These are phyloP conservation scores for Phytophthora hybrid DNA, from an alignment of 352 stramenopile species.

Conservation along the genomic window DNA sequence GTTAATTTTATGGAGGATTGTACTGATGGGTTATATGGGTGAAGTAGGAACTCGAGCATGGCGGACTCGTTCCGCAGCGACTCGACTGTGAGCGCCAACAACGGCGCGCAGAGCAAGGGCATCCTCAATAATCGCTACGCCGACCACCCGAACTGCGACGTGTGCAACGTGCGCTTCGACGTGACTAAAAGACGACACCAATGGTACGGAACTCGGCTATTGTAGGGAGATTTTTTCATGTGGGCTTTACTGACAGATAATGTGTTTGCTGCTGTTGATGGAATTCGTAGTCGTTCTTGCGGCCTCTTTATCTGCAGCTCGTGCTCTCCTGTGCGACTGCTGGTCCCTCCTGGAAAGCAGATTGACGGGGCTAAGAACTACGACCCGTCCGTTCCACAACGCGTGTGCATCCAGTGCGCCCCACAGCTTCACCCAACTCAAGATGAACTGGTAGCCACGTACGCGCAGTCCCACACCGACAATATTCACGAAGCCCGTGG, in stretches of 20 bases:
- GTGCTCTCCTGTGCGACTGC: slow-evolving; percentile 57
- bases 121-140: slow-evolving; percentile 74
- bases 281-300: slow-evolving; percentile 42
- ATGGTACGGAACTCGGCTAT: slow-evolving; percentile 38
- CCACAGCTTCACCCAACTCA: slow-evolving; percentile 58
- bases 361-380: slow-evolving; percentile 61
- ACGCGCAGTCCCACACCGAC: slow-evolving; percentile 47
- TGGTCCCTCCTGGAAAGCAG: slow-evolving; percentile 54
- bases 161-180: slow-evolving; percentile 67
- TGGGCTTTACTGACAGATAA: slow-evolving; percentile 1
- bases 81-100: slow-evolving; percentile 31
- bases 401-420: slow-evolving; percentile 66
- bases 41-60: slow-evolving; percentile 33
- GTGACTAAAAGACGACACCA: slow-evolving; percentile 68
- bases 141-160: slow-evolving; percentile 68
- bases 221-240: neutral
- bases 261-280: neutral
- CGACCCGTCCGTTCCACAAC: slow-evolving; percentile 56
- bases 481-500: slow-evolving; percentile 50
- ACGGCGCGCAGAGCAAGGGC: slow-evolving; percentile 44
- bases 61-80: slow-evolving; percentile 51
- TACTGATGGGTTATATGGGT: no score
- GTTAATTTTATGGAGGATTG: no score
- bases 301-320: slow-evolving; percentile 59
- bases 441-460: slow-evolving; percentile 54